Base-by-base conservation (phyloP, 2,329 filamentous ascomycete species). In the Seiridium unicorne region DNA sequence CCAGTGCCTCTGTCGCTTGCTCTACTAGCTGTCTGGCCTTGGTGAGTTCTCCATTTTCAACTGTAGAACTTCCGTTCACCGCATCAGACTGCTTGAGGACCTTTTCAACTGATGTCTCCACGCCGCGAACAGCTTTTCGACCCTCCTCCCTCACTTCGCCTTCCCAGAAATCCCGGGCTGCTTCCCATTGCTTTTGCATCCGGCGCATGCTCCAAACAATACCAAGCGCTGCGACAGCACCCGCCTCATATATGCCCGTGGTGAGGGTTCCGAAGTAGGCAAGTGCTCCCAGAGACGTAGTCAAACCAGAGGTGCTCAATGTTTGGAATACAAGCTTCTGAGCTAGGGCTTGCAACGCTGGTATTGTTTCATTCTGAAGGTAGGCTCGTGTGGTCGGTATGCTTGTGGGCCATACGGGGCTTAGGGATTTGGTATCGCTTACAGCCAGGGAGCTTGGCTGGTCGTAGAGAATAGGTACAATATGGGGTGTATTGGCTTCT, bases 271-370 rank as follows among this genome's bases (percentile, higher is more conserved):
- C 85, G 6, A 86, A 66, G 66, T 89, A 89, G 2, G 84, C 76
- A 8, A 89, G 76, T 0, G 74, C 81, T 0, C 81, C 83, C 1
- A 89, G 76, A 0, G 80, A 79, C 0, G 77, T 77, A 1, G 84
- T 84, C 3, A 90, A 76, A 4, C 86, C 85, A 0, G 91, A 90
- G 0, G 91, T 92, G 57, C 87, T 89, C 0, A 92, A 76, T 0
- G 91, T 90, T 68, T 93, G 88, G 4, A 96, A 72, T 4, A 97
- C 87, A 2, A 93, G 84, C 60, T 82, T 85, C 73, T 93, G 90
- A 1, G 89, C 89, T 0, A 92, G 78, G 1, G 89, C 86, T 69
- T 92, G 90, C 3, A 93, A 78, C 1, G 87, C 85, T 2, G 89
- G 88, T 2, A 93, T 82, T 0, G 88, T 91, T 61, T 85, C 81